phyloP scores from a whole-genome alignment of 352 stramenopile species.

The Pythium myriotylum region DNA sequence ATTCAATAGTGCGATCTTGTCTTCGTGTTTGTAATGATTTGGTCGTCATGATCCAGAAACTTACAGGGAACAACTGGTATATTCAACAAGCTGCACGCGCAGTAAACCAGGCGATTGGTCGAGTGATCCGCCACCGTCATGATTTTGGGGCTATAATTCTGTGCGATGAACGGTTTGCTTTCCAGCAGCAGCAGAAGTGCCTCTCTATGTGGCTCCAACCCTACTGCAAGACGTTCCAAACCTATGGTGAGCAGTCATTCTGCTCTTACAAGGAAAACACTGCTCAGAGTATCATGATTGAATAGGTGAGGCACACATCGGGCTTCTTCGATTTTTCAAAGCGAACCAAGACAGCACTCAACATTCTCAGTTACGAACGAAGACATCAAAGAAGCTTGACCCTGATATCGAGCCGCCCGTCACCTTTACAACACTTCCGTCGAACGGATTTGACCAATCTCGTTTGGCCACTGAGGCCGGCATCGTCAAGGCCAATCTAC shows the following conservation, averaged over 20 bases:
- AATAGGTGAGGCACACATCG: conserved; percentile 80
- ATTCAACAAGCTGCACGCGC: conserved; percentile 96
- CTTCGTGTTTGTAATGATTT: not conserved
- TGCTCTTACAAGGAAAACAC: too few relatives aligned
- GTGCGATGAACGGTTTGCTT: conserved; percentile 95
- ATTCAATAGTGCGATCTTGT: too few relatives aligned
- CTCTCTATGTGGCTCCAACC: conserved; percentile 96
- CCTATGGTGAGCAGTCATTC: conserved; percentile 57
- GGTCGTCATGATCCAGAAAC: conserved; percentile 54
- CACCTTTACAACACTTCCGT: not conserved
- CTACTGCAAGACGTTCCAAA: conserved; percentile 63
- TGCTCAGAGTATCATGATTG: not conserved
- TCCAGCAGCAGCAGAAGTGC: conserved; percentile 89
- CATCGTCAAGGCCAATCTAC: not conserved
- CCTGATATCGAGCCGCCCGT: conserved; percentile 12
- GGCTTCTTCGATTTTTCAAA: conserved; percentile 84
- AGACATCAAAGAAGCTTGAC: conserved; percentile 7
- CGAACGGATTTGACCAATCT: too few relatives aligned
- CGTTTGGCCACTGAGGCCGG: not conserved
- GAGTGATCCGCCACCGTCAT: conserved; percentile 97
- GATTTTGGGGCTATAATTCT: conserved; percentile 99
- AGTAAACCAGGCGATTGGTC: conserved; percentile 99
- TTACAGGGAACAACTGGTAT: conserved; percentile 98
- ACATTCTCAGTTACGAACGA: conserved; percentile 1
- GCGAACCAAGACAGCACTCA: conserved; percentile 54